Evolutionary conservation across 148 eudicot species (phyloP).

Genomic region (Fagopyrum esculentum): DNA sequence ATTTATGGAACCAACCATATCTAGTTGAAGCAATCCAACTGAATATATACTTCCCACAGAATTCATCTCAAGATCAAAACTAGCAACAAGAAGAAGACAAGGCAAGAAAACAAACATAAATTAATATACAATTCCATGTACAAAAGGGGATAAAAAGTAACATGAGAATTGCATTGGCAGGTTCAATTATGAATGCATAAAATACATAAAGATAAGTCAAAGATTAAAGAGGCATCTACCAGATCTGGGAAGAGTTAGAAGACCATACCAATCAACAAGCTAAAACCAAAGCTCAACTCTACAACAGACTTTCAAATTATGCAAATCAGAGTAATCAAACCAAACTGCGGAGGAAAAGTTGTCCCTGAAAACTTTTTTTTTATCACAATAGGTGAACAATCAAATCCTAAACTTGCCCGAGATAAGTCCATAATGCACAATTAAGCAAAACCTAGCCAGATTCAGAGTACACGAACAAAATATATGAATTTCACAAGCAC

Average conservation of each 20-base stretch:
- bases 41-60: slow-evolving; percentile 11
- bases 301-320: not conserved
- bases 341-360: not conserved
- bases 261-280: not conserved
- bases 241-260: not conserved
- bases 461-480: not conserved
- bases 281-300: not conserved
- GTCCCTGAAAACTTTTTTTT: not conserved
- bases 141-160: not conserved
- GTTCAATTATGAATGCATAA: not conserved
- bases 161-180: not conserved
- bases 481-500: not conserved
- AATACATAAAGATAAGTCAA: not conserved
- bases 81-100: slow-evolving; percentile 6
- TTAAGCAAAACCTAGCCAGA: not conserved
- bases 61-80: slow-evolving; percentile 12
- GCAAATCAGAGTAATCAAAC: not conserved
- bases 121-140: not conserved
- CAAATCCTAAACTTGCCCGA: not conserved
- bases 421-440: not conserved
- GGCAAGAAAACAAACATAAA: slow-evolving; percentile 1
- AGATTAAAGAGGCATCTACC: not conserved
- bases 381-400: not conserved
- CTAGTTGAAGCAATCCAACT: slow-evolving; percentile 8
- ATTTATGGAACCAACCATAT: not conserved